Percentiles rank a stretch among this genome's conserved stretches.
phyloP scores from a whole-genome alignment of 495 filamentous ascomycete genomes.

The Zalerion maritima region DNA sequence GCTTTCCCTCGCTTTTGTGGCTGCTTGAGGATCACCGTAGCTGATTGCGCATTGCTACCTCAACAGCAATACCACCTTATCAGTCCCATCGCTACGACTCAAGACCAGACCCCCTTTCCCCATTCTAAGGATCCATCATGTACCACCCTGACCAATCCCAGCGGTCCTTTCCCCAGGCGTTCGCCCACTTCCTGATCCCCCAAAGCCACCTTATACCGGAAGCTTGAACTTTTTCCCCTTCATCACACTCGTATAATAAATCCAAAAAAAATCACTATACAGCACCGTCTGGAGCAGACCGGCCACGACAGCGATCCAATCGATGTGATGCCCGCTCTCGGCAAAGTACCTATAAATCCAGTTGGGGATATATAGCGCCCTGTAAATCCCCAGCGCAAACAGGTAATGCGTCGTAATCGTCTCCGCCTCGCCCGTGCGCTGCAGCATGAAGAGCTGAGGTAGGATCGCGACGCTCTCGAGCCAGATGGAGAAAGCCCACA shows the following conservation, averaged over 20 bases:
- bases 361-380: slow-evolving; percentile 94
- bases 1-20: too few species aligned
- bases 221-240: slow-evolving; percentile 82
- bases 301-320: slow-evolving; percentile 71
- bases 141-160: too few species aligned
- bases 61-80: too few species aligned
- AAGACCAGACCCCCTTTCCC: too few species aligned
- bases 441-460: slow-evolving; percentile 93
- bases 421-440: slow-evolving; percentile 93
- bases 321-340: slow-evolving; percentile 50
- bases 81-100: too few species aligned
- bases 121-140: too few species aligned
- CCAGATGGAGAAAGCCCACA: slow-evolving; percentile 97
- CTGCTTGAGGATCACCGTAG: too few species aligned
- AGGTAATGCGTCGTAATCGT: slow-evolving; percentile 97
- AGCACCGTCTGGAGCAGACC: slow-evolving; percentile 86
- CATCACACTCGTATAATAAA: slow-evolving; percentile 91
- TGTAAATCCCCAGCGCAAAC: slow-evolving; percentile 84
- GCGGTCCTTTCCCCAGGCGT: too few species aligned
- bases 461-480: slow-evolving; percentile 91
- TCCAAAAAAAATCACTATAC: slow-evolving; percentile 99
- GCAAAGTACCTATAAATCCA: slow-evolving; percentile 83
- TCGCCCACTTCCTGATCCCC: too few species aligned
- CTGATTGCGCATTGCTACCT: too few species aligned
- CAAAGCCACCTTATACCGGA: slow-evolving; percentile 60